Conservation (phyloP, 1,139 yeast genomes). For the Yamadazyma atlantica region DNA sequence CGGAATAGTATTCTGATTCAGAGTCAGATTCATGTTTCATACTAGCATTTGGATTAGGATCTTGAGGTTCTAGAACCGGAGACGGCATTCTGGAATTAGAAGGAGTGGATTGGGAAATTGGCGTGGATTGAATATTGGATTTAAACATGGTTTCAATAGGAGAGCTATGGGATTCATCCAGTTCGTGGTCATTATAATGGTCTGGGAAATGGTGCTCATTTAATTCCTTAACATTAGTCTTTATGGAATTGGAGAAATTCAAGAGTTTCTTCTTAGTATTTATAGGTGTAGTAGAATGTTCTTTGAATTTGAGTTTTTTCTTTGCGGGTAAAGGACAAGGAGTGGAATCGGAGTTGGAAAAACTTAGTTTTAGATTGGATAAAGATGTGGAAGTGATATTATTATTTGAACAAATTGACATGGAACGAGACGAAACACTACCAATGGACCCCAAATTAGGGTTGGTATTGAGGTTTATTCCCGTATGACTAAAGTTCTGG, state of each 20-base stretch:
- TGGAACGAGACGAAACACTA: constrained; percentile 5
- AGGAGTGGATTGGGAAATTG: constrained; percentile 38
- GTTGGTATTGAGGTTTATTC: neutral
- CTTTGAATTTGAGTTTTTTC: constrained; percentile 27
- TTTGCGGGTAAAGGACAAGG: constrained; percentile 38
- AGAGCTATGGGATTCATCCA: constrained; percentile 10
- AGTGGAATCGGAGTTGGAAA: constrained; percentile 31
- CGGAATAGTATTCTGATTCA: neutral
- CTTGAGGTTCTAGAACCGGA: constrained; percentile 12
- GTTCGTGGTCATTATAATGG: constrained; percentile 12
- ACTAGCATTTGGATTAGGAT: neutral
- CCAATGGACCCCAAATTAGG: neutral
- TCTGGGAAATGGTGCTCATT: constrained; percentile 6
- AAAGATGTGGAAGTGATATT: constrained; percentile 13
- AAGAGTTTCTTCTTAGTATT: constrained; percentile 18
- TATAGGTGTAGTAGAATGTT: constrained; percentile 14
- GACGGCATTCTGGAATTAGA: constrained; percentile 30
- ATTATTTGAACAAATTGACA: constrained; percentile 15
- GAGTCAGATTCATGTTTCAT: neutral
- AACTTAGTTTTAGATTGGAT: constrained; percentile 24
- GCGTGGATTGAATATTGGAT: constrained; percentile 20
- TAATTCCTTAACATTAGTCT: constrained; percentile 19
- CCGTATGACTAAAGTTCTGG: neutral
- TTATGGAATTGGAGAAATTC: constrained; percentile 26
- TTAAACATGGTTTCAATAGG: constrained; percentile 9